Base-by-base conservation (phyloP, 495 filamentous ascomycete genomes). In the Xylaria intraflava region DNA sequence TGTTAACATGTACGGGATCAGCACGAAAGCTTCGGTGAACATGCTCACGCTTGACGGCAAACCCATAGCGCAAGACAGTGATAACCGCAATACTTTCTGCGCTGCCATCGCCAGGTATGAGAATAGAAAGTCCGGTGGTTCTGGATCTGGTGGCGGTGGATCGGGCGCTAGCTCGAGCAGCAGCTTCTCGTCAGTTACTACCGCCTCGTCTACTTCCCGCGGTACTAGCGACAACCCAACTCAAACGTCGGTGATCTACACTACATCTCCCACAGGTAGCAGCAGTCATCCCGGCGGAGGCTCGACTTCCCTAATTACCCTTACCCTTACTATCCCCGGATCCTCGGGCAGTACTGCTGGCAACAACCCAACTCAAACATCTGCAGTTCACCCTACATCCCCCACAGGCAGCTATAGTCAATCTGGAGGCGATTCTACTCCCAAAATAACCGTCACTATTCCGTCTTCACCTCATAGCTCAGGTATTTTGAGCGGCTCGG, bases 21-120 rank as follows among this genome's bases (percentile, higher is more conserved):
- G 81, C 74, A 97, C 93, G 22, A 92, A 94, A 72, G 92, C 89
- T 7, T 77, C 81, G n/a, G 78, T 79, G 10, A 90, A 88, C 68
- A 95, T 96, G 89, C 73, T 98, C 46, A 85, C 82, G 0, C 62
- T 82, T 12, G 72, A 83, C 64, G 78, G 78, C 14, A 69, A 77
- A 38, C 69, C 72, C 8, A 65, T 66, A 2, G 85, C 85, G 33
- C 71, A 76, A 6, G 74, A 88, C 62, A 70, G 62, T 33, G 83
- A 86, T 38, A 91, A 91, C 65, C 66, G 71, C 54, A 85, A 84
- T 62, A 86, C 76, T 49, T 92, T 85, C 64, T 90, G 88, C 66
- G 86, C 86, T 19, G 89, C 87, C 2, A 76, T 91, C 58, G 87
- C 83, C 10, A 61, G 60, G 35, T 66, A 61, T 50, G 61, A 66